phyloP scores from a whole-genome alignment of 495 filamentous ascomycete species.

The Monascus purpureus region DNA sequence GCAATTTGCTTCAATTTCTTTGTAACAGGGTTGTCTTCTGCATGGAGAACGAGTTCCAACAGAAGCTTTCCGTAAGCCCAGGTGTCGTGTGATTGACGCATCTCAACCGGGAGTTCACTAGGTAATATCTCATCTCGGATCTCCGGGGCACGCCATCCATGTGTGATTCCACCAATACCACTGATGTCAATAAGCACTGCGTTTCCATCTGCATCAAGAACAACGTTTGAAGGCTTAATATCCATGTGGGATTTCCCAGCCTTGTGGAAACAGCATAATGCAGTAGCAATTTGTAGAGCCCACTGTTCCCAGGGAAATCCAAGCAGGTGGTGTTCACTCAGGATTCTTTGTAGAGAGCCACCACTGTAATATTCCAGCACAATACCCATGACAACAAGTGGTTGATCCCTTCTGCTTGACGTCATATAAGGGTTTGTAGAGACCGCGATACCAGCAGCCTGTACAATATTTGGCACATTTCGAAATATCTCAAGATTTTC shows the following conservation, averaged over 20 bases:
- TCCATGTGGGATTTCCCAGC: constrained; percentile 19
- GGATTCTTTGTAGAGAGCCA: constrained; percentile 8
- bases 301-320: constrained; percentile 9
- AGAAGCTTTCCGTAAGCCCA: constrained; percentile 13
- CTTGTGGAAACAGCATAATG: constrained; percentile 11
- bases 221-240: constrained; percentile 21
- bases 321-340: constrained; percentile 5
- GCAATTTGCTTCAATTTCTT: too few relatives aligned
- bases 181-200: constrained; percentile 20
- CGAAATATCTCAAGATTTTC: constrained; percentile 9
- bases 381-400: constrained; percentile 8
- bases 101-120: constrained; percentile 8
- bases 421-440: constrained; percentile 10
- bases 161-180: constrained; percentile 16
- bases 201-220: constrained; percentile 12
- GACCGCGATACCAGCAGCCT: constrained; percentile 10
- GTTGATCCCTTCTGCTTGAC: constrained; percentile 1
- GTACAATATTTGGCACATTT: constrained; percentile 7
- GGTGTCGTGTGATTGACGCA: constrained; percentile 6
- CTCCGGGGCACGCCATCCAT: constrained; percentile 12
- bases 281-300: constrained; percentile 15
- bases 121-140: constrained; percentile 7
- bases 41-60: constrained; percentile 5
- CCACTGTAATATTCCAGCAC: constrained; percentile 8
- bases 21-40: constrained; percentile 2